Evolutionary conservation across 768 basidiomycete species (phyloP), one percentile per base, ranked within the genome.

Genomic region (Russula abietina): DNA sequence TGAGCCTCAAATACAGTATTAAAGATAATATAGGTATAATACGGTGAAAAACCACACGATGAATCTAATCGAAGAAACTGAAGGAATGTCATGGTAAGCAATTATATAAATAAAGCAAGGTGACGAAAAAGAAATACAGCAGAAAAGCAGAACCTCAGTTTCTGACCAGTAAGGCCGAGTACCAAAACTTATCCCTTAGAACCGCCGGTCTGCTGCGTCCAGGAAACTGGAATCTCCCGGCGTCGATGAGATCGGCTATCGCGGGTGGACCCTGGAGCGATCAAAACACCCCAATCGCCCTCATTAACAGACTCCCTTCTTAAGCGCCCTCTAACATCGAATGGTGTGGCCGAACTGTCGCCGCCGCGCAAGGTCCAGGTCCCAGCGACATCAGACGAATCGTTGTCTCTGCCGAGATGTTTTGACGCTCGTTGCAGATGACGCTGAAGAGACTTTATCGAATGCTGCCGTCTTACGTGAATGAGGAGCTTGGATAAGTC

Each of bases 401-500:
- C 12, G 24, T 36, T 14, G 14, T 45, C 39, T 24, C 19, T 28
- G 32, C 48, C 22, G 14, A 32, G 59, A 30, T 33, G 5, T 11
- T 9, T 45, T 32, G 49, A 51, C 24, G 55, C 41, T 55, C 70
- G 73, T 2, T 74, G 76, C 22, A 90, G 75, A 68, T 89, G 88
- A 64, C 77, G 84, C 60, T 87, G 77, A 60, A 91, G 74, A 70
- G 87, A 89, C 67, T 78, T 81, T 65, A 90, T 89, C 19, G 88
- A 89, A 62, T 84, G 80, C 69, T 91, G 88, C 30, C 88, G 78
- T 70, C 84, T 87, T 22, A 89, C 80, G 9, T 83, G 86, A 30
- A 87, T 82, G 39, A 91, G 81, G 59, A 90, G 78, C 30, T 80
- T 79, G 17, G 86, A 84, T 45, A 90, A 77, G 69, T 84, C 80